These are phyloP conservation scores for Rhododendron molle DNA, from an alignment of 148 eudicot genomes.

Conservation along the genomic window DNA sequence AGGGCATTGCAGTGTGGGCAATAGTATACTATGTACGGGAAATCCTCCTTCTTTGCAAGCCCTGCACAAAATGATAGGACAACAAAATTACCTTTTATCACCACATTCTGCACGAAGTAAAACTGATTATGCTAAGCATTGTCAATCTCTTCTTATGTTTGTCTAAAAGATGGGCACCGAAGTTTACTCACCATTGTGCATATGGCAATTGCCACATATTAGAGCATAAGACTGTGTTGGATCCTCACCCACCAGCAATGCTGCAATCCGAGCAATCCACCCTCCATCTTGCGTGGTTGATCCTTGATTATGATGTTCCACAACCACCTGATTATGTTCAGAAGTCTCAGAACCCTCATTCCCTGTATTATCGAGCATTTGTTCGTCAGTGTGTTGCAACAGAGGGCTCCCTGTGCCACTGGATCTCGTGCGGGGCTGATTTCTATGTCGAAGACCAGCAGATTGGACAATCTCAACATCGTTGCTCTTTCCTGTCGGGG, in stretches of 20 bases:
- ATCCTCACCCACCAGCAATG: conserved; percentile 95
- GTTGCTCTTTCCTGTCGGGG: conserved; percentile 55
- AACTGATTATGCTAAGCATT: background rate
- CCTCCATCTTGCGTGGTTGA: conserved; percentile 52
- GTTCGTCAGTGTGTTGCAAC: conserved; percentile 29
- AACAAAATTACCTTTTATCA: background rate
- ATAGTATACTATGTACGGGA: conserved; percentile 70
- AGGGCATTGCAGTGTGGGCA: conserved; percentile 91
- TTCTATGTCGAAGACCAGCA: conserved; percentile 72
- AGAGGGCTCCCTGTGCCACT: conserved; percentile 37
- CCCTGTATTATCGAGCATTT: conserved; percentile 32
- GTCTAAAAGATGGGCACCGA: background rate
- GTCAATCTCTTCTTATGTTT: background rate
- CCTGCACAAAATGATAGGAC: conserved; percentile 39
- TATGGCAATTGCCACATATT: conserved; percentile 88
- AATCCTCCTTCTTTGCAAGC: conserved; percentile 93
- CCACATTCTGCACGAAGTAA: background rate
- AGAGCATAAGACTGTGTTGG: conserved; percentile 93
- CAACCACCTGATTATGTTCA: conserved; percentile 46
- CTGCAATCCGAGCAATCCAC: conserved; percentile 85
- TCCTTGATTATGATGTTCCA: conserved; percentile 63
- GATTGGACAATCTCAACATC: conserved; percentile 55
- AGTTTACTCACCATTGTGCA: conserved; percentile 82
- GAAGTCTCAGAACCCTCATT: conserved; percentile 26
- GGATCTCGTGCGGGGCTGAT: conserved; percentile 41